These are phyloP conservation scores for Myochromella boudieri DNA, from an alignment of 768 basidiomycete genomes.

Conservation along the genomic window DNA sequence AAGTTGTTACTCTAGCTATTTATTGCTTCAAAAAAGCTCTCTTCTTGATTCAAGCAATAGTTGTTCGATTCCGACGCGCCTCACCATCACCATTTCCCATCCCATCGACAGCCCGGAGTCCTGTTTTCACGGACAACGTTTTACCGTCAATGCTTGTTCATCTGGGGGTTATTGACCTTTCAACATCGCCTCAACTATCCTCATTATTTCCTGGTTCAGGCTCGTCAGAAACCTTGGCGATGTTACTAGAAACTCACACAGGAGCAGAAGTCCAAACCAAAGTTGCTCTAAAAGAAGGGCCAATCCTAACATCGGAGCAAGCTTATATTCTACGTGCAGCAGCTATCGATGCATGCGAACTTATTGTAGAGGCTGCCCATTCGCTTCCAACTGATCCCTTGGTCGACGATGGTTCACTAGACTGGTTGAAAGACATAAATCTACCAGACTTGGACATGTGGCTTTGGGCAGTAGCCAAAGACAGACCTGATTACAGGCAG, in stretches of 20 bases:
- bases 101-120: conserved; percentile 56
- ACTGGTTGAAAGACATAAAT: conserved; percentile 57
- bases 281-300: conserved; percentile 37
- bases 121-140: conserved; percentile 81
- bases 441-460: conserved; percentile 69
- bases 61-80: conserved; percentile 60
- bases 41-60: conserved; percentile 73
- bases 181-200: conserved; percentile 42
- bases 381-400: conserved; percentile 24
- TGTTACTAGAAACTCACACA: conserved; percentile 32
- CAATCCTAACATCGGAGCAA: conserved; percentile 56
- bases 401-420: conserved; percentile 23
- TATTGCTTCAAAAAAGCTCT: conserved; percentile 92
- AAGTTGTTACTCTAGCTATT: conserved; percentile 52
- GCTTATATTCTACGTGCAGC: conserved; percentile 77
- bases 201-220: conserved; percentile 49
- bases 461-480: conserved; percentile 85
- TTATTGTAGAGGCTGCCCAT: conserved; percentile 57
- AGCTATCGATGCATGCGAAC: conserved; percentile 76
- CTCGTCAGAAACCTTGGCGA: conserved; percentile 33
- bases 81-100: conserved; percentile 58
- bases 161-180: conserved; percentile 71
- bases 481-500: conserved; percentile 65
- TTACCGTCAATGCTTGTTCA: conserved; percentile 81
- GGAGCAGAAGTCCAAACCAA: conserved; percentile 17